Evolutionary conservation across 2,329 filamentous ascomycete species (phyloP), one percentile per base, ranked within the genome.

Genomic region (Hymenoscyphus occultus): DNA sequence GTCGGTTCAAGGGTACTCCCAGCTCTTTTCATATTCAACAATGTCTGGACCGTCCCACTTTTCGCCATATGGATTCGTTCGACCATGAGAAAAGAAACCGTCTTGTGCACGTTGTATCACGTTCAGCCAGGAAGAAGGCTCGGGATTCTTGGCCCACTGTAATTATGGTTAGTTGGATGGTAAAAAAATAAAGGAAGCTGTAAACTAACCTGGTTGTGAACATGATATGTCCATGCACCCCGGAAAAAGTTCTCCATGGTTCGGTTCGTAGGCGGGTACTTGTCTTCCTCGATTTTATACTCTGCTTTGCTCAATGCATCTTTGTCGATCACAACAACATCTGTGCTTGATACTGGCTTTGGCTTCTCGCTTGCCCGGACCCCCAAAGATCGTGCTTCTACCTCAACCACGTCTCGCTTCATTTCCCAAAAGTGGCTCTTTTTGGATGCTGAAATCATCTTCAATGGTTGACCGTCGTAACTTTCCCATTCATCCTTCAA

Each of bases 171-270:
- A 71, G 65, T 45, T 51, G 19, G 59, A 7, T n/a, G 51, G 45
- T 35, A 35, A 51, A 48, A 58, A 39, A 56, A 7, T 10, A 35
- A 54, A 51, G 51, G 14, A 42, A 68, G 9, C 14, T 40, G 10
- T 35, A 54, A 48, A 56, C 79, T 74, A 74, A 83, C 82, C 76
- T 84, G 83, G 68, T 85, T 85, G 71, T 85, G 83, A 65, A 84
- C 80, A 71, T 85, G 83, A 71, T 85, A 85, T 35, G 81, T 84
- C 81, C 81, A 85, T 28, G 82, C 80, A 1, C 83, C 83, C 5
- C 80, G 77, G 75, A 85, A 84, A 74, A 85, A 85, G 69, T 84
- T 82, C 70, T 83, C 80, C 59, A 85, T 64, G 0, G 82, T 84
- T 48, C 83, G 78, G 70, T 85, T 85, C 67, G 81, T 84, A n/a